Evolutionary conservation across 768 basidiomycete genomes (phyloP).

Genomic region (Tephrocybe sp.): DNA sequence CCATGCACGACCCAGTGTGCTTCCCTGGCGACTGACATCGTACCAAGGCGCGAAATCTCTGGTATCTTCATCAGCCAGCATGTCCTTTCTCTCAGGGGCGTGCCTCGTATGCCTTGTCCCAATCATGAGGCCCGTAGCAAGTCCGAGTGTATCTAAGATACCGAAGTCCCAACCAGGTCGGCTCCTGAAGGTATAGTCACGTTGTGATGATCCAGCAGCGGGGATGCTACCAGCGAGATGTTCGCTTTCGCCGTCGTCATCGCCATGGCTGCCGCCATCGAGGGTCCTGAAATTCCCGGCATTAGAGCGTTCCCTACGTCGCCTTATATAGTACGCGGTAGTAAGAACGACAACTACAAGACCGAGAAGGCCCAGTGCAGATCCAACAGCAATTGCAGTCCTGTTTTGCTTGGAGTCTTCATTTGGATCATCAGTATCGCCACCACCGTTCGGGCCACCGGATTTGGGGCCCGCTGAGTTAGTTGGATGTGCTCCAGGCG

Average conservation of each 20-base stretch:
- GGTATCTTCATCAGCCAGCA: conserved; percentile 77
- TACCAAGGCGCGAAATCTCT: conserved; percentile 49
- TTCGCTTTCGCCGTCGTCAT: conserved; percentile 29
- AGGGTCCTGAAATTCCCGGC: conserved; percentile 31
- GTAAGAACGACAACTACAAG: conserved; percentile 45
- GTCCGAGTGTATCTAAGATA: conserved; percentile 19
- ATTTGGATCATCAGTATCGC: conserved; percentile 12
- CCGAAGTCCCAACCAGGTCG: conserved; percentile 18
- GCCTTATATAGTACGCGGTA: conserved; percentile 45
- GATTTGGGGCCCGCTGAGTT: conserved; percentile 22
- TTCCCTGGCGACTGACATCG: conserved; percentile 34
- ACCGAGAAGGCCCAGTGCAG: conserved; percentile 59
- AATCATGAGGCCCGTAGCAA: conserved; percentile 29
- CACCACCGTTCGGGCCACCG: conserved; percentile 15
- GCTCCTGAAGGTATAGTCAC: conserved; percentile 4
- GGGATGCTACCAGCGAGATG: conserved; percentile 33
- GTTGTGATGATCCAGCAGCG: conserved; percentile 23
- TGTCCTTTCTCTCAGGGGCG: conserved; percentile 53
- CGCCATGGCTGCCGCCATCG: conserved; percentile 29
- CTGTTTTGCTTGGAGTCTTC: conserved; percentile 22
- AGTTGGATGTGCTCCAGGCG: conserved; percentile 18
- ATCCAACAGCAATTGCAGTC: conserved; percentile 60
- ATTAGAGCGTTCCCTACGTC: conserved; percentile 22
- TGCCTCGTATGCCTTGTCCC: conserved; percentile 23
- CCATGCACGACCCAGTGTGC: conserved; percentile 50